Evolutionary conservation across 2,329 filamentous ascomycete genomes (phyloP), one percentile per base, ranked within the genome.

Genomic region (Verticillium klebahnii): DNA sequence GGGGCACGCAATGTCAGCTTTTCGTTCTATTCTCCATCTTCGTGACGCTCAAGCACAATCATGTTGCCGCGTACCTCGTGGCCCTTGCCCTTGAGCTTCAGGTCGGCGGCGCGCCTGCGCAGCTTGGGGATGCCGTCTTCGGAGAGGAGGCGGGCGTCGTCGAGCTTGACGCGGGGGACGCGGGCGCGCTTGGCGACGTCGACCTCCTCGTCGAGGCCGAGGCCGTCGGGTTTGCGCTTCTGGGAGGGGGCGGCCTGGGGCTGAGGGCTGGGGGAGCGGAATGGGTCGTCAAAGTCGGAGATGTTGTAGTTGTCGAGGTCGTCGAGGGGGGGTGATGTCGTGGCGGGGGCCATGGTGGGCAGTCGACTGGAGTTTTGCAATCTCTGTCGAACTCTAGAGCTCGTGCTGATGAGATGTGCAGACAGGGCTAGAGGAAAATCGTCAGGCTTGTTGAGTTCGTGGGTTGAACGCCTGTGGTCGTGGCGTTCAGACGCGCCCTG

Each of bases 1-100:
- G 54, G 45, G 9, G 17, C 29, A 29, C 5, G 29, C 29, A 29
- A 29, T 29, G 29, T 29, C 29, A 29, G 29, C 29, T 5, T 29
- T 6, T 29, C 29, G 29, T 29, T 29, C 9, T 4, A 7, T 17
- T 1, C 11, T 34, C 17, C 32, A 25, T 17, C 12, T n/a, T 31
- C 17, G 3, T n/a, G 52, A 6, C 17, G 5, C 23, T 55, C 23
- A 15, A 32, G 5, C 6, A 2, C 23, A 3, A 14, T 23, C 25
- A 32, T 15, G 45, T 54, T 31, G 40, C 8, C 9, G 1, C 14
- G 17, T 71, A 93, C 91, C 80, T 99, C 95, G 72, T 98, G 92
- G 0, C 93, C 94, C 75, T 96, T 98, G 58, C 95, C 95, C 73
- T 94, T 96, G 68, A 97, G 87, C 66, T 86, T 91, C 23, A 97